phyloP scores from a whole-genome alignment of 371 early-diverging fungal species.

The Lichtheimia ramosa region DNA sequence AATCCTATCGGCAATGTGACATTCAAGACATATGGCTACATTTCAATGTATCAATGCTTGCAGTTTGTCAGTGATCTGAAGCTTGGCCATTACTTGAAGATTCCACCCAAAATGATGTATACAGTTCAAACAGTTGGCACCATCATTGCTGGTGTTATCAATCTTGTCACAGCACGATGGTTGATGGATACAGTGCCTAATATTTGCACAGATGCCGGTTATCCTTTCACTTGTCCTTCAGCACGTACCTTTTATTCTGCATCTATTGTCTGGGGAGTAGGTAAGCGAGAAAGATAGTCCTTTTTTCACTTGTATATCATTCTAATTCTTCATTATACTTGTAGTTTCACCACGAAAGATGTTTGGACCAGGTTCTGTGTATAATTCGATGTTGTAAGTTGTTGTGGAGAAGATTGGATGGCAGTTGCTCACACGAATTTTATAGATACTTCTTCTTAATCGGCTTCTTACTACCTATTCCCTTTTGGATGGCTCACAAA shows the following conservation, averaged over 20 bases:
- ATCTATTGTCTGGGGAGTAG: conserved; percentile 71
- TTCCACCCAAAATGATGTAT: conserved; percentile 75
- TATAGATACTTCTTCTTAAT: conserved; percentile 68
- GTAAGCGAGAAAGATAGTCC: too few species aligned
- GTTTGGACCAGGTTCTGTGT: conserved; percentile 65
- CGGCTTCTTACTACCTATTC: conserved; percentile 66
- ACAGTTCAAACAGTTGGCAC: conserved; percentile 61
- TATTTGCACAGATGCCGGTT: conserved; percentile 52
- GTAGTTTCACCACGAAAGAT: conserved; percentile 69
- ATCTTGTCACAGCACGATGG: conserved; percentile 66
- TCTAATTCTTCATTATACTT: too few species aligned
- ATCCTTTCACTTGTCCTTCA: conserved; percentile 56
- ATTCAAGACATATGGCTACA: conserved; percentile 70
- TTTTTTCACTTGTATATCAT: too few species aligned
- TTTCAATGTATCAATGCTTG: conserved; percentile 60
- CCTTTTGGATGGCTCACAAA: conserved; percentile 51
- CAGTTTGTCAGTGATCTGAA: conserved; percentile 65
- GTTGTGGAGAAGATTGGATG: too few species aligned
- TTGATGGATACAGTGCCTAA: conserved; percentile 56
- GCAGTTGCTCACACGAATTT: too few species aligned
- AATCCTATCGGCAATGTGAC: conserved; percentile 64
- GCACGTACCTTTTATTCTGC: conserved; percentile 49
- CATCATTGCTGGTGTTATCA: conserved; percentile 58
- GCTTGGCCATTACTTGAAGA: conserved; percentile 67
- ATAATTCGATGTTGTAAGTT: conserved; percentile 53